Conservation (phyloP, 768 basidiomycete genomes). For the Pisolithus tinctorius region DNA sequence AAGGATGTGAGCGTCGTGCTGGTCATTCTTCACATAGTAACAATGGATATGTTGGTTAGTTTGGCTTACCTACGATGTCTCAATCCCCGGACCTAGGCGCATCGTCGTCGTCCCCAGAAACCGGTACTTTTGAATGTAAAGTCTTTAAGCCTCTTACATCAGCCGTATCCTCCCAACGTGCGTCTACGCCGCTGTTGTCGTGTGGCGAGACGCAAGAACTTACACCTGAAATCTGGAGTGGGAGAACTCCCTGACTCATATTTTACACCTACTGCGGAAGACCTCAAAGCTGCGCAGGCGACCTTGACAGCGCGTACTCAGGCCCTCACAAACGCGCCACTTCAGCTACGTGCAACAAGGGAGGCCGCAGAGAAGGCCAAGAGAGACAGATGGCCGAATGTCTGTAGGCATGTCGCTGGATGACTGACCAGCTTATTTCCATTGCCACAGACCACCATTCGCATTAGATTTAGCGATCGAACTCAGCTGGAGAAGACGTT, state of each 20-base stretch:
- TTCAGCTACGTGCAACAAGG: slow-evolving; percentile 56
- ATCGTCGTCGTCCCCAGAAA: neutral
- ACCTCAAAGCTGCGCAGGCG: slow-evolving; percentile 62
- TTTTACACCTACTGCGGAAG: slow-evolving; percentile 64
- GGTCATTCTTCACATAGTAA: neutral
- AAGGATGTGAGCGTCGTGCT: neutral
- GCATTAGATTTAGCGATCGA: slow-evolving; percentile 75
- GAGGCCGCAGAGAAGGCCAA: slow-evolving; percentile 58
- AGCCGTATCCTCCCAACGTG: slow-evolving; percentile 26
- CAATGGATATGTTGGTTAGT: neutral
- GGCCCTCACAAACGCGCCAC: slow-evolving; percentile 61
- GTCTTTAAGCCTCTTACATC: slow-evolving; percentile 41
- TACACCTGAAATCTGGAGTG: slow-evolving; percentile 18
- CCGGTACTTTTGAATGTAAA: slow-evolving; percentile 32
- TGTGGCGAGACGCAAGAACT: neutral
- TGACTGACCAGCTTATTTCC: slow-evolving; percentile 8
- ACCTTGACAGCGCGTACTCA: slow-evolving; percentile 55
- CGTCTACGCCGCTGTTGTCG: slow-evolving; percentile 15
- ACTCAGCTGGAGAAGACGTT: slow-evolving; percentile 77
- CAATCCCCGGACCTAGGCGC: neutral
- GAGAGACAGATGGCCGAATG: slow-evolving; percentile 66
- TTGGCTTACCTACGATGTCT: neutral
- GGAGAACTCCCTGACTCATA: slow-evolving; percentile 63
- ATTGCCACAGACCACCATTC: slow-evolving; percentile 61
- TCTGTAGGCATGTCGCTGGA: slow-evolving; percentile 20